These are phyloP conservation scores for Lichtheimia corymbifera DNA, from an alignment of 371 early-diverging fungal genomes.

Conservation along the genomic window DNA sequence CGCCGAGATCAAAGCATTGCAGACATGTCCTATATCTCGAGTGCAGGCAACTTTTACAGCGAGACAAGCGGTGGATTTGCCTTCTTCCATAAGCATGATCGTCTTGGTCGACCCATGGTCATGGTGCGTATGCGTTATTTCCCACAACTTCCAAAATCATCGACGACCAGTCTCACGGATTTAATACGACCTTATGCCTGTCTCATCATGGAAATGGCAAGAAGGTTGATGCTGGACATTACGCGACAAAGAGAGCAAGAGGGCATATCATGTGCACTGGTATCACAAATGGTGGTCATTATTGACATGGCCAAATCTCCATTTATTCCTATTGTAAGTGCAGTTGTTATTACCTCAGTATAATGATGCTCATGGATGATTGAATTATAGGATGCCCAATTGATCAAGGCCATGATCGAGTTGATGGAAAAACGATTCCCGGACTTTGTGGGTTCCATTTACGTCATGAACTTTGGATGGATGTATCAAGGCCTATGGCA, in stretches of 20 bases:
- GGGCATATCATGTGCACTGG: constrained; percentile 20
- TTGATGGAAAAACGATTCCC: constrained; percentile 37
- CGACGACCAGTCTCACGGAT: constrained; percentile 24
- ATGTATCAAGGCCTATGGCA: constrained; percentile 52
- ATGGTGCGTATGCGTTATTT: constrained; percentile 44
- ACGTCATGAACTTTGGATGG: constrained; percentile 51
- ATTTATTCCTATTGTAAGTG: constrained; percentile 36
- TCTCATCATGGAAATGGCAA: constrained; percentile 47
- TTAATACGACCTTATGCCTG: constrained; percentile 38
- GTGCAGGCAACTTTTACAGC: constrained; percentile 33
- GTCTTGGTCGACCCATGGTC: constrained; percentile 42
- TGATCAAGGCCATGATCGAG: constrained; percentile 26
- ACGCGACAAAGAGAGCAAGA: constrained; percentile 20
- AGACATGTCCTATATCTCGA: constrained; percentile 26
- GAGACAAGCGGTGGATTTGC: constrained; percentile 28
- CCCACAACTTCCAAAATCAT: constrained; percentile 37
- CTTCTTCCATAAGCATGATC: constrained; percentile 46
- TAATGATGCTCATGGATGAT: background rate
- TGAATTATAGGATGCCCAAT: constrained; percentile 30
- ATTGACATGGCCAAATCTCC: constrained; percentile 46
- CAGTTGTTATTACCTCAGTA: background rate
- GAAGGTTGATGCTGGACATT: constrained; percentile 37
- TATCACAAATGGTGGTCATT: constrained; percentile 37
- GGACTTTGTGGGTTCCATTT: constrained; percentile 32
- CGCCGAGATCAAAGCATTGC: constrained; percentile 27